These are phyloP conservation scores for Aspergillus ibericus DNA, from an alignment of 2,329 filamentous ascomycete genomes.

Conservation along the genomic window DNA sequence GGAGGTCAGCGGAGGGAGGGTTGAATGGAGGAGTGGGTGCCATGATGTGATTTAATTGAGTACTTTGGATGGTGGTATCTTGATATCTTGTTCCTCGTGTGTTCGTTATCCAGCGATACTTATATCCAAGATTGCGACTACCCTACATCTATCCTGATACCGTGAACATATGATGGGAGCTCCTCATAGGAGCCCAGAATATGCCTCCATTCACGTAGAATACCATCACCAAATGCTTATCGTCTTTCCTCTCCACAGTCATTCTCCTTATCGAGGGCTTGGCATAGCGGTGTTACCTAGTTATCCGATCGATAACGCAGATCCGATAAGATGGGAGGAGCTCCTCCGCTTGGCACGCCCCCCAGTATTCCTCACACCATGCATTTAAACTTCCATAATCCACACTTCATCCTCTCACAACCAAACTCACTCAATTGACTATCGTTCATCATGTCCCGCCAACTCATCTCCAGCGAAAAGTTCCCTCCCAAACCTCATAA, in stretches of 20 bases:
- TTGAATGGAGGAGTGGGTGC: slow-evolving; percentile 41
- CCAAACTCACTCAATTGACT: too few relatives aligned
- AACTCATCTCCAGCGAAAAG: slow-evolving; percentile 50
- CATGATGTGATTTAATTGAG: slow-evolving; percentile 13
- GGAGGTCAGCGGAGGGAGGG: slow-evolving; percentile 39
- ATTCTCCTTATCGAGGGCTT: too few relatives aligned
- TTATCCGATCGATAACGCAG: too few relatives aligned
- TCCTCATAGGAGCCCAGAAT: background rate
- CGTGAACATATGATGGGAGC: background rate
- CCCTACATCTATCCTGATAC: background rate
- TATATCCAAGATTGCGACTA: background rate
- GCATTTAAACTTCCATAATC: background rate
- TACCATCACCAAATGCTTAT: too few relatives aligned
- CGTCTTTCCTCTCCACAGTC: too few relatives aligned
- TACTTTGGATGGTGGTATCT: background rate
- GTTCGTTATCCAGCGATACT: too few relatives aligned
- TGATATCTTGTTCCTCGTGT: too few relatives aligned
- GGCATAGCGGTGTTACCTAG: too few relatives aligned
- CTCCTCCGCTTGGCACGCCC: slow-evolving; percentile 1
- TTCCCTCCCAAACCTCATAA: slow-evolving; percentile 51
- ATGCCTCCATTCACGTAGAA: too few relatives aligned
- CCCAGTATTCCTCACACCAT: too few relatives aligned
- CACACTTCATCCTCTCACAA: too few relatives aligned
- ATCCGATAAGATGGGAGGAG: background rate
- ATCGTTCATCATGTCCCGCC: slow-evolving; percentile 48